Base-by-base conservation (phyloP, 257 asterid genomes). In the Apocynum venetum region DNA sequence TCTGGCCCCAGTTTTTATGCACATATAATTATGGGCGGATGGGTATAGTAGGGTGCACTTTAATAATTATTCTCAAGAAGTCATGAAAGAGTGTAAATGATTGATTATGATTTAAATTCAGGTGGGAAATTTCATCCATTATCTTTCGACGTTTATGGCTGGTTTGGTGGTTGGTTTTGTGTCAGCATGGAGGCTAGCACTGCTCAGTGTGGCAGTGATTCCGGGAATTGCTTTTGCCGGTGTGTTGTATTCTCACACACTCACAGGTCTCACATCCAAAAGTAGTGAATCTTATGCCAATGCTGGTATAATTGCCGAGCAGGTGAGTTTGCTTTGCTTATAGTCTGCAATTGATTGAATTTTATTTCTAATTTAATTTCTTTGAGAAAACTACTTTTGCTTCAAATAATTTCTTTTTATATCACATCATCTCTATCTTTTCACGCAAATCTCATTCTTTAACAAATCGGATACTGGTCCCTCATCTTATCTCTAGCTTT, bases 221-320 rank as follows among this genome's bases (percentile, higher is more conserved):
- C 99, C 98, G 0, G 99, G 97, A 15, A 96, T 96, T 25, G 99
- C 98, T 47, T 96, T 96, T 80, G 98, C 99, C 6, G 99, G 99
- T 6, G 99, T 97, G 65, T 86, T 96, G 35, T 96, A 96, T 51
- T 97, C 97, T 0, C 92, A 93, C 80, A 96, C 99, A 1, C 94
- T 96, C 80, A 93, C 97, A 0, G 98, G 99, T 64, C 92, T 96
- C 74, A 93, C 99, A 4, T 96, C 99, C 77, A 96, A 96, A 85
- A 96, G 97, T 25, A 94, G 98, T 2, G 97, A 92, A 82, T 96
- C 99, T 2, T 96, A 96, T 85, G 97, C 99, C 40, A 96, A 77
- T 86, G 99, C 99, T 49, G 96, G 97, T 56, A 91, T 93, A 79
- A 85, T 93, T 65, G 99, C 98, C 0, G 99, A 96, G 89, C 99